Base-by-base conservation (phyloP, 2,329 filamentous ascomycete species). In the Trichophyton verrucosum region DNA sequence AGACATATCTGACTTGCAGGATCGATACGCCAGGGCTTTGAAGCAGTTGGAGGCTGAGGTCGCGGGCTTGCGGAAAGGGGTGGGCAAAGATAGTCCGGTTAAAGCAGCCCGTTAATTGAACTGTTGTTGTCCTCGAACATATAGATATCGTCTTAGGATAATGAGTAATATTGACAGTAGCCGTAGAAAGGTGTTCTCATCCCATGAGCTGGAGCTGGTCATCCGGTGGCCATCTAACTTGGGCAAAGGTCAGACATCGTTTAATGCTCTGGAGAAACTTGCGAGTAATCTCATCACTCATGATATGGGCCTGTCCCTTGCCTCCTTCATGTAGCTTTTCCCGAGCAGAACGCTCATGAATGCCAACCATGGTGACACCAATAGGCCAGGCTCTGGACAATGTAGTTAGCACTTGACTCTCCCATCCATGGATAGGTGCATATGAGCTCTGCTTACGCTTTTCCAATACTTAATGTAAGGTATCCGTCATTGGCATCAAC, bases 261-360 rank as follows among this genome's bases (percentile, higher is more conserved):
- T 99, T 99, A 74, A 99, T 97, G 72, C 92, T 96, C 78, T 99
- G 94, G 66, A 99, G 75, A 71, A 91, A 96, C 77, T 97, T 99
- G 66, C 94, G 83, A 59, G 94, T 99, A 51, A 88, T 86, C 76
- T 99, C 94, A 71, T 97, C 94, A 61, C 91, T 92, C 86, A 99
- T 91, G 68, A 97, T 96, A 73, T 99, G 91, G 3, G 92, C 94
- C 69, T 91, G 87, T 62, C 86, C 87, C 66, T 83, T 82, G 65
- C 83, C 82, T 63, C 78, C 81, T 72, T 94, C 85, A 72, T 97
- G 91, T 62, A 99, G 78, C 76, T 99, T 99, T 76, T 99, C 94
- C 64, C 94, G 84, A 20, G 94, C 92, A 66, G 88, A 94, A 70
- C 94, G 85, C 79, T 97, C 94, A 82, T 99, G 94, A 68, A 99